Evolutionary conservation across 108 stramenopile genomes (phyloP).

Genomic region (Seminavis robusta): DNA sequence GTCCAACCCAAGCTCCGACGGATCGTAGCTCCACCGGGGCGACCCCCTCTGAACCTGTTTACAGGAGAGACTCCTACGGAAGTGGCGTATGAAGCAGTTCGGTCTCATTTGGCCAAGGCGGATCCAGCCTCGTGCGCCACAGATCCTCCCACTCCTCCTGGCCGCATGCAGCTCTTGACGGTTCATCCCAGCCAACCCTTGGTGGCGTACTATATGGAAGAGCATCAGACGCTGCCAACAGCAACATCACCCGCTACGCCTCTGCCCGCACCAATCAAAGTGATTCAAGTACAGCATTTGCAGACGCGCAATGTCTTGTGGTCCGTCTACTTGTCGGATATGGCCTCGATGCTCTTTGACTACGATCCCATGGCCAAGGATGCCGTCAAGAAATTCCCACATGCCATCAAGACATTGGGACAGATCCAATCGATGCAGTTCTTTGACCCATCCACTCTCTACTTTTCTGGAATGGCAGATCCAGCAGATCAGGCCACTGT

Average conservation of each 20-base stretch:
- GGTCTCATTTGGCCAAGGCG: conserved; percentile 9
- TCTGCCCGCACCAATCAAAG: conserved; percentile 6
- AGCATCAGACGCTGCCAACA: background rate
- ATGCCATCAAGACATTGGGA: conserved; percentile 28
- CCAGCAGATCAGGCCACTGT: background rate
- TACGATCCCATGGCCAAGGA: background rate
- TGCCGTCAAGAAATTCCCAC: conserved; percentile 5
- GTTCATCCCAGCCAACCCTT: conserved; percentile 20
- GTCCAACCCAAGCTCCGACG: conserved; percentile 19
- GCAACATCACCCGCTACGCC: background rate
- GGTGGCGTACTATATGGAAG: conserved; percentile 23
- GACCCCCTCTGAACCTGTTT: conserved; percentile 2
- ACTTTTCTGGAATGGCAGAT: conserved; percentile 32
- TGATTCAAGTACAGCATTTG: conserved; percentile 34
- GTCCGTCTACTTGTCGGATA: conserved; percentile 20
- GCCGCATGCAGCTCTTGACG: conserved; percentile 8
- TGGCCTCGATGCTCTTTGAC: conserved; percentile 18
- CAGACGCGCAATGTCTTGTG: conserved; percentile 17
- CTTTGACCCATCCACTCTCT: conserved; percentile 36
- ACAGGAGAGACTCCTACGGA: background rate
- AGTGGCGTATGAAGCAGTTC: conserved; percentile 1
- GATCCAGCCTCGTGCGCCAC: conserved; percentile 11
- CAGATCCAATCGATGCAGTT: conserved; percentile 25
- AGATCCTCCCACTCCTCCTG: conserved; percentile 1
- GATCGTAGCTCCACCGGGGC: conserved; percentile 19